Base-by-base conservation (phyloP, 2,329 filamentous ascomycete genomes). In the Fonsecaea erecta region DNA sequence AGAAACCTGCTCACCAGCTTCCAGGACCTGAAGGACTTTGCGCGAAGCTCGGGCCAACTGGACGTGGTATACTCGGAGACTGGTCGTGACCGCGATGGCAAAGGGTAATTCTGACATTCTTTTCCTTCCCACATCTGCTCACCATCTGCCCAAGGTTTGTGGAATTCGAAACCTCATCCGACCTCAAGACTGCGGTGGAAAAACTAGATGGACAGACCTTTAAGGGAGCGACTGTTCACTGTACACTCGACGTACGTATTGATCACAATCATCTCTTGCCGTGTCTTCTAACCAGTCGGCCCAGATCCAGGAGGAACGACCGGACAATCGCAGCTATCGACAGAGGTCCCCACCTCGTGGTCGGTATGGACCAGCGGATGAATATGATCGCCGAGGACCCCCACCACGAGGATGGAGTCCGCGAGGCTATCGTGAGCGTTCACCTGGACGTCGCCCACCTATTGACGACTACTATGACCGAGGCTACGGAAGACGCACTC, bases 11-110 rank as follows among this genome's bases (percentile, higher is more conserved):
- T 70, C 62, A 68, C 65, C 62, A 35, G n/a, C 16, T 21, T 54
- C n/a, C 62, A 99, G 95, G 95, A 99, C 81, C 88, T 99, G 61
- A 99, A 99, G 91, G 95, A 99, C 80, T 99, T 99, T 81, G 95
- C 95, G 69, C 93, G 95, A 77, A 92, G 96, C 80, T 96, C 94
- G 79, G 93, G 93, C 80, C 69, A 72, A 60, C 87, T 97, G 79
- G 95, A 98, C 78, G 95, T 99, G 71, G 95, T 99, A 75, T 99
- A 97, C 79, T 97, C 93, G 71, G 95, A 99, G 82, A 96, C 96
- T 67, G 90, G 89, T 74, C 93, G 94, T 75, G 93, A 96, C 77
- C 90, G 90, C 71, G 92, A 96, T 77, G 92, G 93, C 71, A 92
- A 91, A 86, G 94, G 94, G 93, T 97, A 80, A 80, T 90, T 84